Evolutionary conservation across 2,329 filamentous ascomycete species (phyloP).

Genomic region (Venturia nashicola): DNA sequence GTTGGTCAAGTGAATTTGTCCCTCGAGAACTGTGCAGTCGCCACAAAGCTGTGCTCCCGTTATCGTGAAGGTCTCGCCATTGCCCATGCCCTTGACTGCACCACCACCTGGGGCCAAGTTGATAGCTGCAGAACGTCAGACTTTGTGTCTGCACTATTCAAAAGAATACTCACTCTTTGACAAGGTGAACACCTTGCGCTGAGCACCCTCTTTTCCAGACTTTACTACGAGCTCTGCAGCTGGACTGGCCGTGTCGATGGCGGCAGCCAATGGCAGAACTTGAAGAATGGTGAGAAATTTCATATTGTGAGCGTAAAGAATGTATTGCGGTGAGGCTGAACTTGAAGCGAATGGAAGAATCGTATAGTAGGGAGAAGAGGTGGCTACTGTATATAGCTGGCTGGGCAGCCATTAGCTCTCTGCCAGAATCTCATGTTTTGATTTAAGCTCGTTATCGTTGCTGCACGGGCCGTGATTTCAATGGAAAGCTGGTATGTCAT

Average conservation of each 20-base stretch:
- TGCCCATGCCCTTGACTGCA: not conserved
- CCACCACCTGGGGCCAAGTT: not conserved
- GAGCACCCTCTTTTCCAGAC: not conserved
- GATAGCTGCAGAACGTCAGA: not conserved
- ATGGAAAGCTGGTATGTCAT: not conserved
- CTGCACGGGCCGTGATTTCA: not conserved
- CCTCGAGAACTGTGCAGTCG: not conserved
- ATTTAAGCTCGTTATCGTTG: constrained; percentile 4
- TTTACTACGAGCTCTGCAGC: not conserved
- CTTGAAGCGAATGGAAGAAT: no score
- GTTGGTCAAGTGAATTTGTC: constrained; percentile 4
- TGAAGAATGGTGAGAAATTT: not conserved
- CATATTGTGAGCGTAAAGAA: not conserved
- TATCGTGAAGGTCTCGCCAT: not conserved
- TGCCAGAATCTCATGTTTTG: not conserved
- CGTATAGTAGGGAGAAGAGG: not conserved
- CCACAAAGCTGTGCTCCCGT: not conserved
- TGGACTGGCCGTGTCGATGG: not conserved
- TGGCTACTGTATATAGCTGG: not conserved
- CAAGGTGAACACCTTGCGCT: not conserved
- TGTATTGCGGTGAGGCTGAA: not conserved
- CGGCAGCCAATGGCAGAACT: not conserved
- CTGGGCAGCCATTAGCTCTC: not conserved
- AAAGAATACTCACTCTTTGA: not conserved
- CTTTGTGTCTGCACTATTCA: not conserved